Percentiles rank a stretch among this genome's conserved stretches.
These are phyloP conservation scores for Ricinus communis DNA, from an alignment of 345 rosid genomes.

Conservation along the genomic window DNA sequence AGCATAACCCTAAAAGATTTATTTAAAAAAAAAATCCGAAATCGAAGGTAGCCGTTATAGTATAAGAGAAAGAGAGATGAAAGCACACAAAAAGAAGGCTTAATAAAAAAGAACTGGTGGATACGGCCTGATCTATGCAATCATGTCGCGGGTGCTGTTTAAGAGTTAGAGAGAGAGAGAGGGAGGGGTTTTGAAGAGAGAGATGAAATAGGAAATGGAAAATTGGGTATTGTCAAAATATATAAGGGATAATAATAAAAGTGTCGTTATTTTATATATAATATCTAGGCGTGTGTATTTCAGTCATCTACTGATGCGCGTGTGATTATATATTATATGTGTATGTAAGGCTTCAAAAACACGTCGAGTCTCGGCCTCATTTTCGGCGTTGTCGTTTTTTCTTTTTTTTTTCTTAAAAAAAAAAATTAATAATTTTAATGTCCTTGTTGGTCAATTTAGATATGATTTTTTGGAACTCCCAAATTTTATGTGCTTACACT, in stretches of 20 bases:
- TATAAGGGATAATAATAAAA: not conserved
- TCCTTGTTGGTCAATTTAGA: slow-evolving; percentile 8
- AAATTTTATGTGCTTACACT: not conserved
- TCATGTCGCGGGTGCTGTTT: slow-evolving; percentile 3
- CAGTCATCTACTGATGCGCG: not conserved
- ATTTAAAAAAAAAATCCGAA: not conserved
- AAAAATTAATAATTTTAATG: no score
- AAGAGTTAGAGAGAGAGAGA: no score
- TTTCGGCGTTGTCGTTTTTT: slow-evolving; percentile 24
- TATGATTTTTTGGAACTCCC: not conserved
- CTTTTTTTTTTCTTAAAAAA: not conserved
- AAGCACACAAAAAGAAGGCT: slow-evolving; percentile 12
- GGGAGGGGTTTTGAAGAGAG: slow-evolving; percentile 17
- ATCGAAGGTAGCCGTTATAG: not conserved
- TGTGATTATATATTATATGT: not conserved
- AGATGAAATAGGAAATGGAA: not conserved
- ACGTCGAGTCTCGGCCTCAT: slow-evolving; percentile 5
- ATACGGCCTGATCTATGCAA: slow-evolving; percentile 30
- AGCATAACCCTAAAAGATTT: not conserved
- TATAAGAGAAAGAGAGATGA: not conserved
- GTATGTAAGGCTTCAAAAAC: slow-evolving; percentile 13
- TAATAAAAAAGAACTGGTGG: no score
- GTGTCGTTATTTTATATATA: not conserved
- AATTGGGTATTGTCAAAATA: not conserved
- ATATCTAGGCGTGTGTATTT: not conserved